Base-by-base conservation (phyloP, 2,329 filamentous ascomycete genomes). In the Laburnicola sp. region DNA sequence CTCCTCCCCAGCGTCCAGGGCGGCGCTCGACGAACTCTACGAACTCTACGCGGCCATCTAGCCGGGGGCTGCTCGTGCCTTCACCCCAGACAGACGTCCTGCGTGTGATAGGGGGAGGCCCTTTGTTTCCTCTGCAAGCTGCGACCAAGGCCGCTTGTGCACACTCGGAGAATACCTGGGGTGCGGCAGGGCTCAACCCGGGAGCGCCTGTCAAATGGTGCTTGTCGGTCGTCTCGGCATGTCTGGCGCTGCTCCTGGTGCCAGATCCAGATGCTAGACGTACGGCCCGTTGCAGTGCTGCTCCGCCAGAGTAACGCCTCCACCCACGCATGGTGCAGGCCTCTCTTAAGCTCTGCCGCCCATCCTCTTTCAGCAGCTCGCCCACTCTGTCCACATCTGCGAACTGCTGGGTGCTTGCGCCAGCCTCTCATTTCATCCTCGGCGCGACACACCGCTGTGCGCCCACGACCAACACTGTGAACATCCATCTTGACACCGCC, bases 281-380 rank as follows among this genome's bases (percentile, higher is more conserved):
- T 60, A 71, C 70, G 69, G 70, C 68, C 70, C 70, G 70, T 71
- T 72, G 70, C 69, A 73, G 68, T 66, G 59, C 60, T 68, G 58
- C 62, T 61, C 62, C 65, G 60, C 68, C 56, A 63, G 51, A 40
- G 48, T 49, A 50, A 48, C 51, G 52, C 45, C 48, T 56, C 40
- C 54, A 43, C 46, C 42, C 42, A 45, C 42, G 31, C 42, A 37
- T 50, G 53, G 43, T 45, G 44, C 48, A 42, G 34, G 44, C 44
- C 30, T 54, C 50, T 53, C 35, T 45, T 66, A 69, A 65, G 43
- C 63, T 58, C 62, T 53, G 48, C 55, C 62, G 53, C 61, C 59
- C 60, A 51, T 63, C 61, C 58, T 58, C 62, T 63, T 59, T 46
- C 16, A 16, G 16, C 16, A 16, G 16, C 16, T 16, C 62, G 43